These are phyloP conservation scores for Kwoniella sp. DNA, from an alignment of 768 basidiomycete genomes.

Conservation along the genomic window DNA sequence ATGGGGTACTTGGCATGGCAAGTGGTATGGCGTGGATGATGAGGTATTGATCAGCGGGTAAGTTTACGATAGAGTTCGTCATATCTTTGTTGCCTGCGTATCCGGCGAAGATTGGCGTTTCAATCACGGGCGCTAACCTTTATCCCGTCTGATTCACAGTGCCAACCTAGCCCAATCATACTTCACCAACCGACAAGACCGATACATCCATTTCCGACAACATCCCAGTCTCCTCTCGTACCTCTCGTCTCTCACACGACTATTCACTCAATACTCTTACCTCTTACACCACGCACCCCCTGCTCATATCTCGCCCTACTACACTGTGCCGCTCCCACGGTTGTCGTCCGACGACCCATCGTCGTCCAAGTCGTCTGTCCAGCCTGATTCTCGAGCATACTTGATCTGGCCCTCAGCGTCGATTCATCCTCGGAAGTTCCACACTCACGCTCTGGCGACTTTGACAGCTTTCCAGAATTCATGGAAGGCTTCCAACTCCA, in stretches of 20 bases:
- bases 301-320: constrained; percentile 38
- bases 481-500: constrained; percentile 43
- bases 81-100: constrained; percentile 1
- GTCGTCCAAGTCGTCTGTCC: constrained; percentile 36
- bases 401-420: constrained; percentile 70
- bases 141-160: constrained; percentile 61
- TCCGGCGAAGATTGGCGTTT: too few species aligned
- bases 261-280: constrained; percentile 74
- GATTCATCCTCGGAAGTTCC: constrained; percentile 71
- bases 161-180: constrained; percentile 93
- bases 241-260: constrained; percentile 74
- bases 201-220: constrained; percentile 74
- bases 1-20: constrained; percentile 98
- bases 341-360: constrained; percentile 12
- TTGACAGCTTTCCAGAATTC: constrained; percentile 67
- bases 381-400: constrained; percentile 59
- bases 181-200: constrained; percentile 92
- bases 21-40: constrained; percentile 91
- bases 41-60: constrained; percentile 92
- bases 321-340: constrained; percentile 44
- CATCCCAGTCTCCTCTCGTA: constrained; percentile 75
- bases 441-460: constrained; percentile 64
- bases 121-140: too few species aligned
- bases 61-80: constrained; percentile 52
- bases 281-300: constrained; percentile 53